Evolutionary conservation across 2,329 filamentous ascomycete genomes (phyloP), one percentile per base, ranked within the genome.

Genomic region (Nemania sp.): DNA sequence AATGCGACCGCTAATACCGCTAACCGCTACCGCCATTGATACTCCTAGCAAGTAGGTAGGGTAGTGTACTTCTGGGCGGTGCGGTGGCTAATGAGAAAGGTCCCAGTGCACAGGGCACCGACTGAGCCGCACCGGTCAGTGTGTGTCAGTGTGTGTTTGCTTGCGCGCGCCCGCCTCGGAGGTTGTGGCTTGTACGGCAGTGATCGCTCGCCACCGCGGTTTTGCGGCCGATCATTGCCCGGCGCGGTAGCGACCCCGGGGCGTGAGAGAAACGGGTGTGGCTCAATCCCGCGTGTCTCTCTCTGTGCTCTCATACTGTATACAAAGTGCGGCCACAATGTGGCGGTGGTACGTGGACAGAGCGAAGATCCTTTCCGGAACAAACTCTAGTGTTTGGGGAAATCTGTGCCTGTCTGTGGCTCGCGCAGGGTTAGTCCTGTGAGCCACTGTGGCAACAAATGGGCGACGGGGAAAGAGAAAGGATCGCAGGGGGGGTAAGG

Each of bases 191-290:
- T 53, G 57, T 60, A 50, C n/a, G 36, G 37, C 26, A 56, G 52
- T 31, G 55, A 55, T 56, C 49, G 39, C 34, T 5, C 15, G 34
- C 49, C 49, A 59, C 59, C 52, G 48, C 55, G n/a, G n/a, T n/a
- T n/a, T n/a, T n/a, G n/a, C n/a, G n/a, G 57, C 55, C 20, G 24
- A 4, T 37, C 33, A 45, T 49, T 15, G 49, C 59, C 49, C 11
- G 57, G 63, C 62, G 8, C 17, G 57, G 63, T 34, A 64, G 50
- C 52, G 52, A 64, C 63, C 62, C 63, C 62, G n/a, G 58, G 64
- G 62, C 49, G 64, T 64, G 61, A 41, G 36, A 43, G 33, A 49
- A 58, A 55, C 34, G 31, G 39, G 23, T 62, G 64, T 66, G 64
- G 64, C 64, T 64, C 48, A 52, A 37, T 24, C 11, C 42, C 26